Evolutionary conservation across 495 filamentous ascomycete species (phyloP).

Genomic region (Hyaloscypha hepaticicola): DNA sequence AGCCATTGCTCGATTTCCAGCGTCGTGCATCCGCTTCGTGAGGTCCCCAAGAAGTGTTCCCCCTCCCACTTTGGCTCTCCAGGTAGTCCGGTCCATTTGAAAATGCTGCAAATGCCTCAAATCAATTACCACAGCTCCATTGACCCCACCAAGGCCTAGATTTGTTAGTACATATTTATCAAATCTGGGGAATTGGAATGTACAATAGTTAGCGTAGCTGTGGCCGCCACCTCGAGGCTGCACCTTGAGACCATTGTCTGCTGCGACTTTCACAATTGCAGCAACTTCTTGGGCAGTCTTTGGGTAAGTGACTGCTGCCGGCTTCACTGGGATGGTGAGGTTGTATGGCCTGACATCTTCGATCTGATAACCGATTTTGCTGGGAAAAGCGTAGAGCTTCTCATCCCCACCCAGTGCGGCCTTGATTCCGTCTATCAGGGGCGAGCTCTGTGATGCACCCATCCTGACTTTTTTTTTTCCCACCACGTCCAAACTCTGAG

Average conservation of each 20-base stretch:
- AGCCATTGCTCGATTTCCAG: constrained; percentile 62
- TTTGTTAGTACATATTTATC: background rate
- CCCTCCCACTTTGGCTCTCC: constrained; percentile 60
- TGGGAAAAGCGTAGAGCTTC: constrained; percentile 12
- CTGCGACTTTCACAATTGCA: constrained; percentile 57
- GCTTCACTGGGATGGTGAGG: constrained; percentile 56
- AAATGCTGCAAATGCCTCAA: constrained; percentile 48
- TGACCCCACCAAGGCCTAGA: constrained; percentile 42
- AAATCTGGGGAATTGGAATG: constrained; percentile 13
- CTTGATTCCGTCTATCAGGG: background rate
- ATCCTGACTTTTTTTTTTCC: background rate
- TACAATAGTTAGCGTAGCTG: constrained; percentile 55
- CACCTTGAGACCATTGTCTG: constrained; percentile 44
- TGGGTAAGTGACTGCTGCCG: constrained; percentile 63
- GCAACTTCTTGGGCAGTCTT: constrained; percentile 56
- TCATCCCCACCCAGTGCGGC: constrained; percentile 2
- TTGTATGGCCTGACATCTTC: constrained; percentile 53
- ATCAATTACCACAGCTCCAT: constrained; percentile 56
- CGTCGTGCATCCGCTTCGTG: constrained; percentile 53
- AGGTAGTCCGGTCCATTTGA: constrained; percentile 21
- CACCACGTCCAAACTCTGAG: background rate
- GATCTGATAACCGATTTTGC: constrained; percentile 5
- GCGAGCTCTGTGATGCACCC: background rate
- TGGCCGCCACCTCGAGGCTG: constrained; percentile 65
- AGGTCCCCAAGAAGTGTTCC: constrained; percentile 63